Evolutionary conservation across 306 rosid species (phyloP), one percentile per base, ranked within the genome.

Genomic region (Vigna trinervia): DNA sequence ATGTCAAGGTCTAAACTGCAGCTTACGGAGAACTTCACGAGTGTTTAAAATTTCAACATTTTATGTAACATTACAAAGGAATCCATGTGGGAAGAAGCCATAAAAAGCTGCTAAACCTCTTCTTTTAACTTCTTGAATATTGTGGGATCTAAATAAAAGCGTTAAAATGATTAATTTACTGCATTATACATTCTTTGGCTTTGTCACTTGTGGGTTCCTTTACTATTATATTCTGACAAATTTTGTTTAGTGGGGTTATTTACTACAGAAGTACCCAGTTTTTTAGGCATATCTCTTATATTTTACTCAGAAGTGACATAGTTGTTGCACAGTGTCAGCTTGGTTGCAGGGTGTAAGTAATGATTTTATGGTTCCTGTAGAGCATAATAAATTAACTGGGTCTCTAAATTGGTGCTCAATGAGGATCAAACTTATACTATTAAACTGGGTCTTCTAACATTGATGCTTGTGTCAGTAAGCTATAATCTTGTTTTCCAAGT

Each of bases 231-330:
- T 67, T 67, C 15, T 66, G 68, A 38, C 75, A 77, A 39, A 11
- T 30, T 22, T 76, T 26, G 68, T 67, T 67, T 66, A 54, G 47
- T 53, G 59, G 12, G 58, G 23, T 48, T 69, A 12, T 22, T 58
- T 59, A 59, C 71, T 69, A 14, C 22, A 46, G 51, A 7, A 26
- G 48, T 75, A 22, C 4, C 57, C 43, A 43, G 74, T 80, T 80
- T 9, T 30, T 80, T 72, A 23, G 1, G 71, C 51, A 34, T 26
- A 26, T 26, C 48, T 73, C 9, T 5, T 56, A 32, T 58, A 22
- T 52, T 58, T 26, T 14, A 14, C 62, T 74, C 41, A 39, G 19
- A 50, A 81, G 52, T 68, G 64, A 41, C 72, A 61, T 26, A 51
- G 58, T 41, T 56, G 52, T 45, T 66, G 11, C n/a, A 41, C 74